Base-by-base conservation (phyloP, 2,329 filamentous ascomycete genomes). In the Beauveria bassiana region DNA sequence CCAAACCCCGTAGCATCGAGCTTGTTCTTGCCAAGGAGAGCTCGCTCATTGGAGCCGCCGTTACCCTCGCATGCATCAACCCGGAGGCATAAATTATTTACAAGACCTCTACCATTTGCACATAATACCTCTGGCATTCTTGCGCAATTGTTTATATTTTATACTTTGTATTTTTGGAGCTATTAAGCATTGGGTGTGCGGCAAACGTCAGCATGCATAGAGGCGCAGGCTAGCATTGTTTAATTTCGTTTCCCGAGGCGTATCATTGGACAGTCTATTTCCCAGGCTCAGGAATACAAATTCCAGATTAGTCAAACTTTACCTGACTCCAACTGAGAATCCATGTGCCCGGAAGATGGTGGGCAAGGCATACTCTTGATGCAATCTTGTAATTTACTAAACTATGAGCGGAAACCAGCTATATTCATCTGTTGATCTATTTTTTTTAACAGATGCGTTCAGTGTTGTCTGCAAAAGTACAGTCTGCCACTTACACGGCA, bases 1-100 rank as follows among this genome's bases (percentile, higher is more conserved):
- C 70, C 55, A 75, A 70, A 64, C 78, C 66, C 52, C 69, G 68
- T 67, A 64, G 74, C 46, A 82, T 91, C 24, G 80, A 83, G 58
- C 78, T 93, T 26, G 85, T 89, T 55, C 81, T 86, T 53, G 88
- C 89, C 14, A 80, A 85, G 61, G 89, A 93, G 73, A 91, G 88
- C 68, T 90, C 88, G 1, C 80, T 93, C 59, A 81, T 89, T 49
- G 89, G 89, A 3, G 89, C 89, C 3, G 89, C 89, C 1, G 88
- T 93, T 16, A 87, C 89, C 2, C 79, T 87, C 51, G 84, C 84
- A 20, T 77, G 74, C 38, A 62, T 74, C 20, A 69, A 73, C 49
- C 64, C 66, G 12, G 65, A 64, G 49, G 59, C 56, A 61, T 59
- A 51, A 38, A 10, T 61, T 56, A 55, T 60, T 45, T 51, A 58